Base-by-base conservation (phyloP, 2,329 filamentous ascomycete genomes). In the Aureobasidium sp. region DNA sequence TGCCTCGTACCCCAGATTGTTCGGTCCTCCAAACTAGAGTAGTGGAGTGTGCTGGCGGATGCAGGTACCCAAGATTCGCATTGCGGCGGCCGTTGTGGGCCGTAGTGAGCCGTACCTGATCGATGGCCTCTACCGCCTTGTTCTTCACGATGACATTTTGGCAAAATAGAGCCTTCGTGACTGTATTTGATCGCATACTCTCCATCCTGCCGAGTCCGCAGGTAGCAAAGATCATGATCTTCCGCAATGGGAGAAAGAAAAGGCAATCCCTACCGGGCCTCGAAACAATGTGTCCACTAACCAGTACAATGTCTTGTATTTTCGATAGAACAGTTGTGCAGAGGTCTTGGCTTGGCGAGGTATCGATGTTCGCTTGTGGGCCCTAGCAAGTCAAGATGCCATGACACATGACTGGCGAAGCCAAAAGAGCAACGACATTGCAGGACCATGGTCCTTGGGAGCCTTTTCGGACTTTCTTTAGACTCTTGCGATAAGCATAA, bases 321-420 rank as follows among this genome's bases (percentile, higher is more conserved):
- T 58, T 58, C 55, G 42, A 58, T 58, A 58, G 55, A 58, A 58
- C 55, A 48, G 55, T 58, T 58, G 15, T 57, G 17, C 39, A 57
- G 29, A 26, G 9, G 29, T 57, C 39, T 57, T 34, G 42, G 41
- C 42, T 58, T 39, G 29, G 42, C 5, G 23, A 39, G 15, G n/a
- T n/a, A 39, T 29, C 32, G 32, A 48, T 29, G 9, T 5, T 42
- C 55, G 41, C 41, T 58, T 58, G 55, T 37, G 41, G 52, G 41
- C 3, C 8, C 2, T 57, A 44, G 46, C 53, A 57, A 23, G 41
- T 48, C 41, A 26, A 57, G 15, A 57, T 57, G 17, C 17, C 41
- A 57, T 57, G 53, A 57, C 39, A 57, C 53, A 46, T 57, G 53
- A 39, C 44, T 23, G 29, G 39, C 34, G 34, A 57, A 46, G 37